These are phyloP conservation scores for Echeveria elegans DNA, from an alignment of 164 flowering plant species.

Conservation along the genomic window DNA sequence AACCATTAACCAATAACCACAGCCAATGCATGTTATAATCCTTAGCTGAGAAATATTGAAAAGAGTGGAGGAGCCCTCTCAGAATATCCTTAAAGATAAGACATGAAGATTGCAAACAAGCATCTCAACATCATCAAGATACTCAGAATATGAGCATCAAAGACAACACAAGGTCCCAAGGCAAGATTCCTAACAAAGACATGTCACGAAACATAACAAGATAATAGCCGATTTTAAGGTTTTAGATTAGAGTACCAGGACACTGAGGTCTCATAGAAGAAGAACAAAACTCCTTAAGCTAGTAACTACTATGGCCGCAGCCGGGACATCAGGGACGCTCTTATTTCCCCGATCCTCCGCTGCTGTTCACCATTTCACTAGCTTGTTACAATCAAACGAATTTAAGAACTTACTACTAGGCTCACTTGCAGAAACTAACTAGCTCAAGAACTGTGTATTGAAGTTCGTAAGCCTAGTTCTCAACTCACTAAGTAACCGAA, in stretches of 20 bases:
- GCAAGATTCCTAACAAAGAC: neutral
- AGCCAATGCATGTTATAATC: neutral
- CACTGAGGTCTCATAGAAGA: neutral
- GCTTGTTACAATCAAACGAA: slow-evolving; percentile 1
- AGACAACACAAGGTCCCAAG: neutral
- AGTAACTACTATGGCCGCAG: neutral
- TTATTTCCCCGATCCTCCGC: neutral
- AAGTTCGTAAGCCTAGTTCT: neutral
- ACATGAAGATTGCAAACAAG: neutral
- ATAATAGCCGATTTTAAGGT: neutral
- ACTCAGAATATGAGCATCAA: neutral
- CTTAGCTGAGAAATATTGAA: neutral
- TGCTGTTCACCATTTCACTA: neutral
- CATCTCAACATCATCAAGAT: neutral
- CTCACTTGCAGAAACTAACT: slow-evolving; percentile 1
- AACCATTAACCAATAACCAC: neutral
- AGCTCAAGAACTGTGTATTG: slow-evolving; percentile 4
- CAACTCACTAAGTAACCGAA: neutral
- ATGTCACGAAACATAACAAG: neutral
- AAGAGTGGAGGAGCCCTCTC: neutral
- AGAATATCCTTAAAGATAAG: neutral
- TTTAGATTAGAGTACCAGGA: neutral
- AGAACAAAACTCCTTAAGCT: slow-evolving; percentile 2
- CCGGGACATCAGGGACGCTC: neutral
- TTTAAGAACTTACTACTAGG: neutral